Base-by-base conservation (phyloP, 352 stramenopile species). In the Phytophthora kernoviae region DNA sequence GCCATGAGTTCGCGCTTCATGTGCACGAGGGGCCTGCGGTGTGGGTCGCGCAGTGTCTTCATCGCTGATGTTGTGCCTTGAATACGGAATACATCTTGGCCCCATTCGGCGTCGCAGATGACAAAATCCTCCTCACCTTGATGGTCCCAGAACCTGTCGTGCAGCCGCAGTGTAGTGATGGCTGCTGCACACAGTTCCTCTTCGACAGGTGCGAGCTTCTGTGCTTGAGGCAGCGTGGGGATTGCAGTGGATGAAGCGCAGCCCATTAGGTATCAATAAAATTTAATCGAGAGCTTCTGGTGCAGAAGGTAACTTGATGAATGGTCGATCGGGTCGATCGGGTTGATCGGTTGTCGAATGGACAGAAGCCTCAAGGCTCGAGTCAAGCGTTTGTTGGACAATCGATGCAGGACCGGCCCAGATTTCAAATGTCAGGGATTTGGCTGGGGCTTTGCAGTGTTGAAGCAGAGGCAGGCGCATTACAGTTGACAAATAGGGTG, bases 1-100 rank as follows among this genome's bases (percentile, higher is more conserved):
- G 57, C 59, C 54, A 75, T 68, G 20, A 73, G 54, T 27, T 77
- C 67, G 45, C 68, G 71, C 48, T 75, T 74, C 43, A 80, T 71
- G 55, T 80, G 71, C 41, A 70, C 71, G 17, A 80, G 51, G 26
- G 71, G 67, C 36, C 50, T 50, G 11, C 68, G 53, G 30, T 62
- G 50, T 2, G 50, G 49, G 20, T 68, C 64, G 2, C 63, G 60
- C 22, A 80, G 42, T 7, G 71, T 77, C 42, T 80, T 77, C 68
- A 75, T 75, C 24, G 60, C 49, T 15, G 64, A 68, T 24, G 48
- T 52, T n/a, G 68, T 65, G 49, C 59, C 59, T 21, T 74, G 67
- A n/a, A 80, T 67, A 10, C 71, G 56, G 47, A 77, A 80, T 3
- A 75, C 24, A 12, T 73, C 64, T 26, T 65, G 32, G 17, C 45